These are phyloP conservation scores for Fusarium praegraminearum DNA, from an alignment of 2,329 filamentous ascomycete genomes.

Conservation along the genomic window DNA sequence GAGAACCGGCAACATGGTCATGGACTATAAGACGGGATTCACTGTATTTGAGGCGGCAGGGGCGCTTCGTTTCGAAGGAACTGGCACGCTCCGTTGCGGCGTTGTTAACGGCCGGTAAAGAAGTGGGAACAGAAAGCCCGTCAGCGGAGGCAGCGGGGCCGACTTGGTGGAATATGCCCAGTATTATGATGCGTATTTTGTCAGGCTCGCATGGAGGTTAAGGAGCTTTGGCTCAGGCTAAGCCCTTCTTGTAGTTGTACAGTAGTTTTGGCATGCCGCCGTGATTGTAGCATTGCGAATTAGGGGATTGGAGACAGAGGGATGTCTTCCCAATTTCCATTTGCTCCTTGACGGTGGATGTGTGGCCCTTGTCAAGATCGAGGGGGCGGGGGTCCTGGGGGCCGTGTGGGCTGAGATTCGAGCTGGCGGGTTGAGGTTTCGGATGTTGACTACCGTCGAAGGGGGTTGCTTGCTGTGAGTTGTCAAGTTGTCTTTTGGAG, in stretches of 20 bases:
- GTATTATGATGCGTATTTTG: conserved; percentile 6
- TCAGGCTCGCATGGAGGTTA: not conserved
- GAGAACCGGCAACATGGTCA: conserved; percentile 35
- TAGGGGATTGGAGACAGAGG: conserved; percentile 19
- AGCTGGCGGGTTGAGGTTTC: conserved; percentile 44
- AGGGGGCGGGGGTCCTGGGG: conserved; percentile 29
- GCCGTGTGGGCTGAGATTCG: conserved; percentile 48
- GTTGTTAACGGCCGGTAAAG: conserved; percentile 34
- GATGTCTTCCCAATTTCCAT: conserved; percentile 24
- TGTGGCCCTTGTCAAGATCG: conserved; percentile 44
- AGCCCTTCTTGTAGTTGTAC: conserved; percentile 6
- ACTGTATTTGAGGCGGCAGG: conserved; percentile 37
- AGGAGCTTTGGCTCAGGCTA: conserved; percentile 1
- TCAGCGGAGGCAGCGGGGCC: conserved; percentile 42
- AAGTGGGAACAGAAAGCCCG: conserved; percentile 41
- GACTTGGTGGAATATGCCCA: conserved; percentile 21
- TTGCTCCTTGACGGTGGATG: conserved; percentile 24
- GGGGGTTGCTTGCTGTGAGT: conserved; percentile 8
- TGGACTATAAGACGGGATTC: conserved; percentile 23
- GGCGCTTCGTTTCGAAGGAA: conserved; percentile 40
- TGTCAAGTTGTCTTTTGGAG: not conserved
- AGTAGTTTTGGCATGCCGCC: conserved; percentile 1
- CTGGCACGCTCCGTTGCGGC: conserved; percentile 25
- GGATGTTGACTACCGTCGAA: conserved; percentile 41
- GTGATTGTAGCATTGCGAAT: conserved; percentile 10